Conservation (phyloP, 352 stramenopile genomes). For the Phytophthora sojae region DNA sequence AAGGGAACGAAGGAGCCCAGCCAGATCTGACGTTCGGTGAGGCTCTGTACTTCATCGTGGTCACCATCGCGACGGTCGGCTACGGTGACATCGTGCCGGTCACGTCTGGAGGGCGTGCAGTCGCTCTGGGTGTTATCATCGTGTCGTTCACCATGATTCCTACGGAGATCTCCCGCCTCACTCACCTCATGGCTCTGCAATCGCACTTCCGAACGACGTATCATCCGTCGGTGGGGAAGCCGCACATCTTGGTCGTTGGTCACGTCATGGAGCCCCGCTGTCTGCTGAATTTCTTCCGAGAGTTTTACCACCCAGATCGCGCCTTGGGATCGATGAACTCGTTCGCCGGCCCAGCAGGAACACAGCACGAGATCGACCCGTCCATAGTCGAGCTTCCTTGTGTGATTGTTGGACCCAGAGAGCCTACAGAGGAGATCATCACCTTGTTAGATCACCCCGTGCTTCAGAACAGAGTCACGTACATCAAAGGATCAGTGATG, state of each 20-base stretch:
- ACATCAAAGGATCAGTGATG: constrained; percentile 76
- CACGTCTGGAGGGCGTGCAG: constrained; percentile 50
- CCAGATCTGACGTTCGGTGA: constrained; percentile 60
- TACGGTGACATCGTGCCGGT: constrained; percentile 62
- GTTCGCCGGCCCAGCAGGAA: constrained; percentile 6
- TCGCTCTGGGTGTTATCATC: constrained; percentile 61
- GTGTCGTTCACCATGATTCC: constrained; percentile 69
- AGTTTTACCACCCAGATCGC: constrained; percentile 72
- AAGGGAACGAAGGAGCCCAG: constrained; percentile 37
- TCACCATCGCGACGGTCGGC: constrained; percentile 64
- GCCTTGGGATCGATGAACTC: constrained; percentile 35
- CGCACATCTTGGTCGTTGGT: constrained; percentile 65
- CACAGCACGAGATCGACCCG: constrained; percentile 26
- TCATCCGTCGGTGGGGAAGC: constrained; percentile 54
- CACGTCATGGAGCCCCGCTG: constrained; percentile 57
- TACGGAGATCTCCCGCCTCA: constrained; percentile 58
- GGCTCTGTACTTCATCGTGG: constrained; percentile 68
- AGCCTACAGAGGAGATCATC: constrained; percentile 60
- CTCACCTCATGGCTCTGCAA: constrained; percentile 65
- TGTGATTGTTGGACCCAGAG: constrained; percentile 60
- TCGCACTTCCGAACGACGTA: constrained; percentile 73
- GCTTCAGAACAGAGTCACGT: constrained; percentile 64
- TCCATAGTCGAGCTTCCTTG: constrained; percentile 55
- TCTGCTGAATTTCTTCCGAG: constrained; percentile 67
- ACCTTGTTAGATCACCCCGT: constrained; percentile 67